Percentiles rank a stretch among this genome's conserved stretches.
Conservation (phyloP, 2,329 filamentous ascomycete species). For the Samsoniella hepiali region DNA sequence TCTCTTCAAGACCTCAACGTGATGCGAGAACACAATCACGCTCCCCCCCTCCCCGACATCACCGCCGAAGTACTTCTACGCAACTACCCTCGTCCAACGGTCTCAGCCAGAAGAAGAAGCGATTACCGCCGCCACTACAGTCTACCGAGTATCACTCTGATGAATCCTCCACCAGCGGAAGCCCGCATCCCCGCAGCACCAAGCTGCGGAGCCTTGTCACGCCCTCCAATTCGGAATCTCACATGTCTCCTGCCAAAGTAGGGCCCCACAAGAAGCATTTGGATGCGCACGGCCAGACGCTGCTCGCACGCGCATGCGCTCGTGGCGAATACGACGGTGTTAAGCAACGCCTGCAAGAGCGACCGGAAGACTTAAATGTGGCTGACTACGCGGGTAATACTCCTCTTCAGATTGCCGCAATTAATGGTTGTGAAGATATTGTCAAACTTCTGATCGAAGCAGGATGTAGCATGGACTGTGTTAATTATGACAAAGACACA, state of each 20-base stretch:
- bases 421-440: constrained; percentile 82
- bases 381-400: constrained; percentile 96
- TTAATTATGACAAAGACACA: constrained; percentile 82
- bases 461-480: constrained; percentile 78
- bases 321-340: constrained; percentile 78
- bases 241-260: constrained; percentile 66
- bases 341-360: constrained; percentile 69
- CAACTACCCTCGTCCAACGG: constrained; percentile 58
- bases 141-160: constrained; percentile 66
- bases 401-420: constrained; percentile 85
- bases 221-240: constrained; percentile 54
- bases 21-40: constrained; percentile 45
- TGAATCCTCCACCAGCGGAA: constrained; percentile 60
- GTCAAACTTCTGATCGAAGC: constrained; percentile 82
- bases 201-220: constrained; percentile 55
- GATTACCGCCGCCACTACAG: constrained; percentile 57
- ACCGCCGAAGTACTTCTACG: constrained; percentile 63
- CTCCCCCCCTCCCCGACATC: constrained; percentile 57
- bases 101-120: constrained; percentile 58
- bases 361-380: constrained; percentile 83
- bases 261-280: constrained; percentile 77
- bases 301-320: constrained; percentile 84
- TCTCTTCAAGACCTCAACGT: constrained; percentile 32
- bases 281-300: constrained; percentile 88
- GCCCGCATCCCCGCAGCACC: constrained; percentile 56